Conservation (phyloP, 192 early-diverging fungal genomes). For the Radiomyces spectabilis region DNA sequence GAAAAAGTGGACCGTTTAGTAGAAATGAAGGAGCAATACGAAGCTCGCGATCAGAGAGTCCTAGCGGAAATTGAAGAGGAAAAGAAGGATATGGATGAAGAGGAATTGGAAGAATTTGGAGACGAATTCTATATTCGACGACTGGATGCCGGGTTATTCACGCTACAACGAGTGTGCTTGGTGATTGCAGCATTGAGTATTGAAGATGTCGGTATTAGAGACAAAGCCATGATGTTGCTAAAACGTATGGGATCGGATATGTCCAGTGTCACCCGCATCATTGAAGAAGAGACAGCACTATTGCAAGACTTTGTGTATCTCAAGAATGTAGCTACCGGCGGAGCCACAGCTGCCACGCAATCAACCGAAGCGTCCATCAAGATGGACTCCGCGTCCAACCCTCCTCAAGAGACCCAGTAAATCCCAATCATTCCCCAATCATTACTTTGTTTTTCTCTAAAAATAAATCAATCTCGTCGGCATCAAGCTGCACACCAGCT, state of each 20-base stretch:
- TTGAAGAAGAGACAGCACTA: constrained; percentile 17
- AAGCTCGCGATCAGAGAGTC: constrained; percentile 47
- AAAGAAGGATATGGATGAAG: constrained; percentile 40
- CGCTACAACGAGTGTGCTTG: constrained; percentile 65
- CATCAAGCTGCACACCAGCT: no score
- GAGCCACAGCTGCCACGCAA: not conserved
- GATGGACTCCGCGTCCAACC: no score
- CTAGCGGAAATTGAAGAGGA: constrained; percentile 49
- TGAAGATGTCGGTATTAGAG: constrained; percentile 32
- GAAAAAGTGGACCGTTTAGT: constrained; percentile 79
- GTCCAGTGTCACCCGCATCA: constrained; percentile 6
- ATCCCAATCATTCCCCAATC: no score
- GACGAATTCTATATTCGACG: constrained; percentile 62
- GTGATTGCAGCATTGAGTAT: constrained; percentile 57
- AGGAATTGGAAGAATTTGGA: constrained; percentile 48
- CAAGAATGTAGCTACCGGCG: constrained; percentile 8
- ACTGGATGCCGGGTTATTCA: constrained; percentile 77
- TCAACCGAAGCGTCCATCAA: no score
- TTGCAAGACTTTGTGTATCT: constrained; percentile 11
- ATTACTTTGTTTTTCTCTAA: no score
- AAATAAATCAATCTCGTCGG: no score
- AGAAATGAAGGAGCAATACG: constrained; percentile 67
- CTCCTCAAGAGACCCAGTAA: no score
- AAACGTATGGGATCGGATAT: constrained; percentile 9
- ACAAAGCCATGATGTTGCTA: constrained; percentile 5